Percentiles rank a stretch among this genome's conserved stretches.
Conservation (phyloP, 169 alveolate species). For the Plasmodium fragile region DNA sequence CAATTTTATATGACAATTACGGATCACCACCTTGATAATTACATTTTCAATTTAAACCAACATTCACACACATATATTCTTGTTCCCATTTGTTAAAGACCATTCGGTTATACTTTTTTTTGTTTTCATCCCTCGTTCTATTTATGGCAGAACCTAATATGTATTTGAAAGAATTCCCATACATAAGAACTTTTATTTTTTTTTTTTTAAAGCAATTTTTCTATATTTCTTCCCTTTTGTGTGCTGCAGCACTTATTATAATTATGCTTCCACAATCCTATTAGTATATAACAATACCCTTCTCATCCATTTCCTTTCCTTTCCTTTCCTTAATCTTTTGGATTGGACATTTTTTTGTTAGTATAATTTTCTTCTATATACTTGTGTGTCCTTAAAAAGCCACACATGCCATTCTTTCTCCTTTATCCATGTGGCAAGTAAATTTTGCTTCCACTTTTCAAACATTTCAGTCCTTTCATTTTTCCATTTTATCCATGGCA, state of each 20-base stretch:
- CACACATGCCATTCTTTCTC: conserved; percentile 12
- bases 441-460: not conserved
- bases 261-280: not conserved
- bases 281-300: not conserved
- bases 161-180: not conserved
- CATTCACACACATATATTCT: not conserved
- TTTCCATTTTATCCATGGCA: conserved; percentile 7
- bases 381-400: not conserved
- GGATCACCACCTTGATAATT: not conserved
- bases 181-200: too few species aligned
- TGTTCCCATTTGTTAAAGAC: not conserved
- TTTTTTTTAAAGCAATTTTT: too few species aligned
- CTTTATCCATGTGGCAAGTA: not conserved
- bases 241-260: not conserved
- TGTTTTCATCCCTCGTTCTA: not conserved
- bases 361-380: not conserved
- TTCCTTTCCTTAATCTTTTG: not conserved
- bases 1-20: too few species aligned
- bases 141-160: not conserved
- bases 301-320: not conserved
- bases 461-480: not conserved
- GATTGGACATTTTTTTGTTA: not conserved
- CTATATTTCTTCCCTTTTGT: not conserved
- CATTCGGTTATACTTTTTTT: not conserved
- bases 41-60: not conserved